Base-by-base conservation (phyloP, 345 rosid genomes). In the Litchi chinensis region DNA sequence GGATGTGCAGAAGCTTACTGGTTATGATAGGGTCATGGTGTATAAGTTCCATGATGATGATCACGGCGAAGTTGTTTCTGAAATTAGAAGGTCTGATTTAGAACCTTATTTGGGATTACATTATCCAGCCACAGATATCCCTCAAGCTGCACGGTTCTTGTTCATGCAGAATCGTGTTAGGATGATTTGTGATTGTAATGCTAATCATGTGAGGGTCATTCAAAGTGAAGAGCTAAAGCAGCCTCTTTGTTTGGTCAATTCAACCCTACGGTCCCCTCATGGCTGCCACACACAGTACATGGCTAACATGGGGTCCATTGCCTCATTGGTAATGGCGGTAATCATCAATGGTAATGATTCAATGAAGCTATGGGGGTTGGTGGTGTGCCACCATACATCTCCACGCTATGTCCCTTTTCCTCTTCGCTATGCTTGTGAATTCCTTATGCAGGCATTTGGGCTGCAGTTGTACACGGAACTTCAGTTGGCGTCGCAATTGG, bases 31-130 rank as follows among this genome's bases (percentile, higher is more conserved):
- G 79, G 97, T 95, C 39, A 95, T 95, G 97, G 89, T 91, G 3
- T 95, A 93, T 66, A 91, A 89, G 82, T 93, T 95, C 78, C 97
- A 95, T 77, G 97, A 90, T 59, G 97, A 93, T 84, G 93, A 89
- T 66, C 97, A 93, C 75, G 98, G 98, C 40, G 94, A 95, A 81
- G 93, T 93, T 73, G 85, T 95, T 16, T 93, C 97, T 0, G 98
- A 95, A 88, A 89, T 91, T 12, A 88, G 93, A 74, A 89, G 95
- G 79, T 88, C 95, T 65, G 93, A 95, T 86, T 85, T 95, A 64
- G 97, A 93, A 71, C 97, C 98, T n/a, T 93, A 89, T 67, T 86
- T 90, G 83, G 97, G 97, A 37, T 77, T 91, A 80, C 98, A 95
- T 83, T 95, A 90, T 82, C 98, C 97, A n/a, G 92, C 96, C 9